Evolutionary conservation across 1,284 basidiomycete genomes (phyloP).

Genomic region (Heliocybe sulcata): DNA sequence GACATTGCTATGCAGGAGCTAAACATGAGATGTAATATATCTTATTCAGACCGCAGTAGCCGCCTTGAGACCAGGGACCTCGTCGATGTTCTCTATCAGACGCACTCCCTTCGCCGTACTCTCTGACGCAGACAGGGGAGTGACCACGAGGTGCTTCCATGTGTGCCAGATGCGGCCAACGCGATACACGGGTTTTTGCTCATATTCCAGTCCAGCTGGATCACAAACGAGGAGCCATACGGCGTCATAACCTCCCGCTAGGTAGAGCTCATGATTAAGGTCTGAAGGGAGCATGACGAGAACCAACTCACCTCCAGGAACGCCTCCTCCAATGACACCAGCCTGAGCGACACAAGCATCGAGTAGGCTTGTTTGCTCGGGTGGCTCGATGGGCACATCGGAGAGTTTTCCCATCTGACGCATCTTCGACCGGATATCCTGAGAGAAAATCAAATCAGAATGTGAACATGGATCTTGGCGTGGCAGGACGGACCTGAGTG

Average conservation of each 20-base stretch:
- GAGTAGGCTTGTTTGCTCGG: constrained; percentile 83
- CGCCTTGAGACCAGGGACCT: constrained; percentile 55
- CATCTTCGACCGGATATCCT: constrained; percentile 81
- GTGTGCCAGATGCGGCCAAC: constrained; percentile 72
- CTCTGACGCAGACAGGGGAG: constrained; percentile 74
- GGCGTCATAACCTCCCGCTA: constrained; percentile 96
- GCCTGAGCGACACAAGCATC: constrained; percentile 71
- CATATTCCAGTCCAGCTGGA: constrained; percentile 29
- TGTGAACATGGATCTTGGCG: not conserved
- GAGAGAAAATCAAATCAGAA: constrained; percentile 10
- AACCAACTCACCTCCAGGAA: constrained; percentile 76
- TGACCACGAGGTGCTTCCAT: constrained; percentile 72
- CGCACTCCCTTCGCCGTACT: constrained; percentile 68
- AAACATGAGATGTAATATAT: not conserved
- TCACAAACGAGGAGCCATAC: constrained; percentile 87
- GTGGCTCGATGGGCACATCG: constrained; percentile 87
- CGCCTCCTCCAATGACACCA: constrained; percentile 91
- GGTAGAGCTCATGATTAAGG: not conserved
- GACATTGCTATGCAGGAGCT: not conserved
- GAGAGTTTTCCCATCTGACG: constrained; percentile 79
- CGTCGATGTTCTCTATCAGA: constrained; percentile 46
- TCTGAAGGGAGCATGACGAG: not conserved
- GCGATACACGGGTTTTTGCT: constrained; percentile 25
- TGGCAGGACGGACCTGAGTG: constrained; percentile 39
- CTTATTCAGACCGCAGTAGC: constrained; percentile 22